A percentile compares a stretch with the other conserved stretches of the same genome.
These are phyloP conservation scores for Candida sojae DNA, from an alignment of 1,139 yeast genomes.

Conservation along the genomic window DNA sequence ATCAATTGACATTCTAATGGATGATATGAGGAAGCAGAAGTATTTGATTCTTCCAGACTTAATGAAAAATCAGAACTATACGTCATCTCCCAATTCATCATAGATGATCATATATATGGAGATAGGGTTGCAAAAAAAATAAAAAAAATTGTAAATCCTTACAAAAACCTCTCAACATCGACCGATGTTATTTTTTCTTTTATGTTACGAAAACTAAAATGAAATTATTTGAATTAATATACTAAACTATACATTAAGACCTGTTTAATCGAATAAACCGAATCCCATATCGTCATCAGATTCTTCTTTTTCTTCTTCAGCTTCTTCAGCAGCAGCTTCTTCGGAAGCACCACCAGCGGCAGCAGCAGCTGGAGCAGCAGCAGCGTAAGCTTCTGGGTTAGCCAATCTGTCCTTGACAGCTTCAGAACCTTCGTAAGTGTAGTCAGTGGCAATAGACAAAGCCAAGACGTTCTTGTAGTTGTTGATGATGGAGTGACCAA, in stretches of 20 bases:
- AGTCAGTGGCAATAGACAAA: constrained; percentile 96
- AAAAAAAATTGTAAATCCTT: background rate
- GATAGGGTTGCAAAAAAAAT: constrained; percentile 9
- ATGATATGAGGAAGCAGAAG: background rate
- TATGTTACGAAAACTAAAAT: too few relatives aligned
- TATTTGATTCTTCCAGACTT: background rate
- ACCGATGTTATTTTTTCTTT: too few relatives aligned
- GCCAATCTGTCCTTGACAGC: constrained; percentile 96
- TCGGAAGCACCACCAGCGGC: constrained; percentile 84
- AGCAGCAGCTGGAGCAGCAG: constrained; percentile 95
- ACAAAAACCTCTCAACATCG: too few relatives aligned
- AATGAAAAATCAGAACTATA: constrained; percentile 2
- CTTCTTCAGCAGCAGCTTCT: constrained; percentile 60
- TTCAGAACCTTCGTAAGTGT: constrained; percentile 99
- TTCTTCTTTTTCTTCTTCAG: constrained; percentile 71
- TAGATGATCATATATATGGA: background rate
- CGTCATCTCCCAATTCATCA: constrained; percentile 1
- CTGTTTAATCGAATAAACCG: constrained; percentile 94
- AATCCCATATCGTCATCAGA: constrained; percentile 84
- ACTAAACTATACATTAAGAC: constrained; percentile 7
- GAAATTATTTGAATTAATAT: background rate
- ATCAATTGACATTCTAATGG: constrained; percentile 3
- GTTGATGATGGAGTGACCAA: constrained; percentile 98
- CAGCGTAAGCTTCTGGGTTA: constrained; percentile 90
- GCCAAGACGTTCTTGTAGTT: constrained; percentile 99